Evolutionary conservation across 2,329 filamentous ascomycete genomes (phyloP), one percentile per base, ranked within the genome.

Genomic region (Pezicula neosporulosa): DNA sequence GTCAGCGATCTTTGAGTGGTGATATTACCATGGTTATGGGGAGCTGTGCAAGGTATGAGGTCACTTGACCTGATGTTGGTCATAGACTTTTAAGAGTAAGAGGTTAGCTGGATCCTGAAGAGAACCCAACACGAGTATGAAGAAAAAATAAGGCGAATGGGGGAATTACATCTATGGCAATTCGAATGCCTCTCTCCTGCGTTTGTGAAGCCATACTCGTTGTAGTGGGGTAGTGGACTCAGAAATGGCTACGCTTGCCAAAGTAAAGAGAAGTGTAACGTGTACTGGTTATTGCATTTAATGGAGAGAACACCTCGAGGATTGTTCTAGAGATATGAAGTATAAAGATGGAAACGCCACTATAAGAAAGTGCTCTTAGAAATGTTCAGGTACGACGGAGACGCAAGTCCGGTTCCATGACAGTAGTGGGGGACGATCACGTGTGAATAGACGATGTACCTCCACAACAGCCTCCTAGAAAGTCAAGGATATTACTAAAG

Each of bases 131-230:
- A 39, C 18, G 28, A 33, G 30, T 33, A 41, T 33, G 35, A 30
- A 33, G 24, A 48, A 33, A 21, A 12, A 41, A 30, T 42, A 19
- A 24, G n/a, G 15, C 33, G 30, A 19, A 39, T 15, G 13, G 19
- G 16, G n/a, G 12, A 42, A 46, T 15, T 42, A 52, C 50, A 27
- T 53, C 51, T 56, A 91, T 91, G 59, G 87, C 86, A 60, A 91
- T 90, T 65, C 86, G 83, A 61, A 90, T 84, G 51, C 86, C 85
- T 56, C 82, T 56, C 56, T 52, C 36, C 37, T 50, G 49, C 16
- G n/a, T 45, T 49, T 59, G 57, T 44, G 51, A 48, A 28, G 44
- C 52, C 59, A 61, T 60, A 33, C 30, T 33, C 12, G 30, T 13
- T 33, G 30, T 24, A 24, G 30, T 33, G 30, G 30, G 30, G 30